These are phyloP conservation scores for Tetragonia tetragonoides DNA, from an alignment of 148 eudicot genomes.

Conservation along the genomic window DNA sequence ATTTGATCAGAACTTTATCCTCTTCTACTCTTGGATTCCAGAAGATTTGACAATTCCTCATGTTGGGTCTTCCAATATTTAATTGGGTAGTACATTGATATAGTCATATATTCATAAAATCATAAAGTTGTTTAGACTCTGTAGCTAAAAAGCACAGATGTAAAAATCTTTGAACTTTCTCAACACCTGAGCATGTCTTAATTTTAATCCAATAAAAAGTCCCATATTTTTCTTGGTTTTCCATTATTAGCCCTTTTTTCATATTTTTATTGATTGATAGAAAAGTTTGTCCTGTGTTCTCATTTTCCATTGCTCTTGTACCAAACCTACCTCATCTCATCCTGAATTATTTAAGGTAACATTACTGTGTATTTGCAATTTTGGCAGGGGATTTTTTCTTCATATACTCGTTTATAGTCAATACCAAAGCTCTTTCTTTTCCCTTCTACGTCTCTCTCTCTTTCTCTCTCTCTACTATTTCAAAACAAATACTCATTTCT, in stretches of 20 bases:
- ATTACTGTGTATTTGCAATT: slow-evolving; percentile 21
- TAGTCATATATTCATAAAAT: too few relatives aligned
- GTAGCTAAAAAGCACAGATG: too few relatives aligned
- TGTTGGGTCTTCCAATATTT: background rate
- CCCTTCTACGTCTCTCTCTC: background rate
- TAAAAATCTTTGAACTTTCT: too few relatives aligned
- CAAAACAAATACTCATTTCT: background rate
- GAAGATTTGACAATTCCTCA: slow-evolving; percentile 26
- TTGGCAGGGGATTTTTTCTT: slow-evolving; percentile 21
- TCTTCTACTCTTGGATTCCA: slow-evolving; percentile 19
- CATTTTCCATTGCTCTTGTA: slow-evolving; percentile 9
- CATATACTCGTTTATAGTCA: background rate
- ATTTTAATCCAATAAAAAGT: background rate
- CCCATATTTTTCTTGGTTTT: slow-evolving; percentile 19
- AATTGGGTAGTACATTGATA: too few relatives aligned
- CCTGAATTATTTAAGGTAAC: slow-evolving; percentile 26
- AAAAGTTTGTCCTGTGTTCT: background rate
- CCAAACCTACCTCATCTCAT: slow-evolving; percentile 28
- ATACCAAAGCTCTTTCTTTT: background rate
- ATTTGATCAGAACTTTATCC: slow-evolving; percentile 12
- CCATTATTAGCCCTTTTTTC: background rate
- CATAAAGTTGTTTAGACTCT: too few relatives aligned
- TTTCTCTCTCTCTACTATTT: background rate
- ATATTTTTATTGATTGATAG: background rate
- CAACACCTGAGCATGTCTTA: too few relatives aligned